A percentile compares a stretch with the other conserved stretches of the same genome.
These are phyloP conservation scores for Claviceps quebecensis DNA, from an alignment of 2,329 filamentous ascomycete genomes.

Conservation along the genomic window DNA sequence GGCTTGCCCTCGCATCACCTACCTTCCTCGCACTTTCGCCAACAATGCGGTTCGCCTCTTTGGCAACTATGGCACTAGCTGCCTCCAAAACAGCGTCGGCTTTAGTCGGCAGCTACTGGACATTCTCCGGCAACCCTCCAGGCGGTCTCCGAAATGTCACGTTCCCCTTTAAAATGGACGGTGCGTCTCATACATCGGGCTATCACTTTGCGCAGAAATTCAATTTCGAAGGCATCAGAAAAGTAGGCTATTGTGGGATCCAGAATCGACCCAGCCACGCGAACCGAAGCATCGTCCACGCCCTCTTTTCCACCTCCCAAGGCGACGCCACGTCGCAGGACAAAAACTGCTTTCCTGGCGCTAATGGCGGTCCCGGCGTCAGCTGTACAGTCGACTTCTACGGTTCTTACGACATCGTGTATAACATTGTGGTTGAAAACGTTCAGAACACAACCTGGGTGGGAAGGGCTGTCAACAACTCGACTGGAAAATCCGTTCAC, in stretches of 20 bases:
- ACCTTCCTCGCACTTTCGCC: too few species aligned
- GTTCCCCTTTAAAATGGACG: conserved; percentile 11
- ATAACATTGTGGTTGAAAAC: not conserved
- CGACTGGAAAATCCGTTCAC: not conserved
- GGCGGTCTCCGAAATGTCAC: conserved; percentile 4
- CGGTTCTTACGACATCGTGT: not conserved
- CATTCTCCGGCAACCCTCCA: not conserved
- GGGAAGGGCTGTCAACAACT: not conserved
- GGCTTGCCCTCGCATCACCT: too few species aligned
- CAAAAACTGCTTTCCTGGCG: not conserved
- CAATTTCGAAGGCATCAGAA: conserved; percentile 5
- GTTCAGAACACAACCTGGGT: not conserved
- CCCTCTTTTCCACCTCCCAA: not conserved
- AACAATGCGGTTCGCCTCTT: too few species aligned
- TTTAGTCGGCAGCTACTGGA: not conserved
- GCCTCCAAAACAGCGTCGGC: not conserved
- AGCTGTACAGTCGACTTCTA: not conserved
- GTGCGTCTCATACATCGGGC: conserved; percentile 8
- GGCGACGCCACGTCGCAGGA: not conserved
- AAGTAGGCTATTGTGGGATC: not conserved
- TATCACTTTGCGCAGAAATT: conserved; percentile 14
- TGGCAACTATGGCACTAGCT: too few species aligned
- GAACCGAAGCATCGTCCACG: not conserved
- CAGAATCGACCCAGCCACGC: not conserved
- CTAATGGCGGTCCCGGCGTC: not conserved